Conservation (phyloP, 1,284 basidiomycete species). For the Tilletiopsis washingtonensis region DNA sequence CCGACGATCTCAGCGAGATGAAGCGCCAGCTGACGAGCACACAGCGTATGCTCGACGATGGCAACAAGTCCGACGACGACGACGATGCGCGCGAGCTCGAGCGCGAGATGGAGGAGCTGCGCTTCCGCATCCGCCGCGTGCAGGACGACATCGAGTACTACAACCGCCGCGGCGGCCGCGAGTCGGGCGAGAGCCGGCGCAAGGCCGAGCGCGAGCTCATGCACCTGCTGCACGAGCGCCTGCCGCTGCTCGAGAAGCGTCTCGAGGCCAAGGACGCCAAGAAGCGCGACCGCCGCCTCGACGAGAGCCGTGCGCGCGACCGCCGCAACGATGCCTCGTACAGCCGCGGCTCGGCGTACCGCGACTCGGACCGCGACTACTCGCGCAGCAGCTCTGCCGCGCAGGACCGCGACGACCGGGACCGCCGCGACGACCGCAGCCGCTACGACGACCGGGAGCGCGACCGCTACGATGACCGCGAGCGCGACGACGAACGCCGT, state of each 20-base stretch:
- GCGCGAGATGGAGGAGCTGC: conserved; percentile 78
- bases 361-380: conserved; percentile 22
- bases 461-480: conserved; percentile 49
- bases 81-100: conserved; percentile 55
- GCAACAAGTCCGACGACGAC: conserved; percentile 72
- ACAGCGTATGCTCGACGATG: conserved; percentile 70
- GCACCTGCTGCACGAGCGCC: conserved; percentile 76
- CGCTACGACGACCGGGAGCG: conserved; percentile 34
- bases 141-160: conserved; percentile 91
- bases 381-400: conserved; percentile 26
- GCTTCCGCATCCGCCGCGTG: conserved; percentile 74
- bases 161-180: conserved; percentile 65
- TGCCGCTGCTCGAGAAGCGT: conserved; percentile 82
- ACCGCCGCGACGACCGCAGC: conserved; percentile 27
- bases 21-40: conserved; percentile 77
- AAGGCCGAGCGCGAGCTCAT: conserved; percentile 82
- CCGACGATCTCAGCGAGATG: conserved; percentile 69
- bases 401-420: conserved; percentile 27
- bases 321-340: conserved; percentile 68
- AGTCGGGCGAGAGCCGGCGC: conserved; percentile 67
- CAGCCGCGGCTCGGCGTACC: conserved; percentile 11
- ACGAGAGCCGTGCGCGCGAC: conserved; percentile 64
- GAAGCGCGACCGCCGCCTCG: conserved; percentile 56
- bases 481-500: conserved; percentile 48
- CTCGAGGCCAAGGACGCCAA: conserved; percentile 72